phyloP scores from a whole-genome alignment of 139 green algal genomes.

The Chlorella sp. region DNA sequence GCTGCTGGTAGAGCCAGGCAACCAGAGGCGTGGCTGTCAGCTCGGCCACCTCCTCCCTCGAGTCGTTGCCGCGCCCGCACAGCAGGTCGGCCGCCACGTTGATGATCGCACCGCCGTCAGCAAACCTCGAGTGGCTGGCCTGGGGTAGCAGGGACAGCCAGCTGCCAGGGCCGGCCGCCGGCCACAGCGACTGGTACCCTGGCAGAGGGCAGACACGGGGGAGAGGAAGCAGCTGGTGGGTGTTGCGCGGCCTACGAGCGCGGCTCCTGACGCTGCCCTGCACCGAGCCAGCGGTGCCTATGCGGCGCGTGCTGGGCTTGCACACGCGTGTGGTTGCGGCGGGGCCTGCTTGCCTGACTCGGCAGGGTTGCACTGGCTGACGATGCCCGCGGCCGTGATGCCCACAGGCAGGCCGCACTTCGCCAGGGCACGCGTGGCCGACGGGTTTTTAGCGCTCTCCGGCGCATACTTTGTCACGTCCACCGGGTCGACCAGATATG shows the following conservation, averaged over 20 bases:
- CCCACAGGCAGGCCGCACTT: constrained; percentile 23
- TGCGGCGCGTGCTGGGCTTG: no score
- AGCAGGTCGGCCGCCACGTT: constrained; percentile 47
- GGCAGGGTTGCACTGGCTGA: constrained; percentile 49
- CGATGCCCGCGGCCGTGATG: constrained; percentile 46
- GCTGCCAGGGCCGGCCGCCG: constrained; percentile 24
- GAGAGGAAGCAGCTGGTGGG: no score
- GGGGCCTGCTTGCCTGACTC: no score
- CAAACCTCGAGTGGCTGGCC: constrained; percentile 48
- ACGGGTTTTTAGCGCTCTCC: constrained; percentile 45
- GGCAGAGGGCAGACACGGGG: no score
- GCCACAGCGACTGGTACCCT: constrained; percentile 34
- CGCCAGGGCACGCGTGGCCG: constrained; percentile 36
- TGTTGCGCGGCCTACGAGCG: no score
- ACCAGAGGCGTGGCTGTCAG: constrained; percentile 29
- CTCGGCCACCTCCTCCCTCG: not conserved
- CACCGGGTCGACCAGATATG: constrained; percentile 68
- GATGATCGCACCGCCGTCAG: constrained; percentile 36
- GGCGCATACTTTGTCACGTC: constrained; percentile 47
- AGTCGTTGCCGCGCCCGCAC: constrained; percentile 24
- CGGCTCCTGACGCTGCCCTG: no score
- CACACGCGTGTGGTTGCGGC: no score
- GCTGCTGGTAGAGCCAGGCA: constrained; percentile 33
- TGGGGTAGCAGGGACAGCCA: constrained; percentile 29
- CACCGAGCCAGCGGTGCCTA: no score